Conservation (phyloP, 371 early-diverging fungal genomes). For the Mortierella sp. region DNA sequence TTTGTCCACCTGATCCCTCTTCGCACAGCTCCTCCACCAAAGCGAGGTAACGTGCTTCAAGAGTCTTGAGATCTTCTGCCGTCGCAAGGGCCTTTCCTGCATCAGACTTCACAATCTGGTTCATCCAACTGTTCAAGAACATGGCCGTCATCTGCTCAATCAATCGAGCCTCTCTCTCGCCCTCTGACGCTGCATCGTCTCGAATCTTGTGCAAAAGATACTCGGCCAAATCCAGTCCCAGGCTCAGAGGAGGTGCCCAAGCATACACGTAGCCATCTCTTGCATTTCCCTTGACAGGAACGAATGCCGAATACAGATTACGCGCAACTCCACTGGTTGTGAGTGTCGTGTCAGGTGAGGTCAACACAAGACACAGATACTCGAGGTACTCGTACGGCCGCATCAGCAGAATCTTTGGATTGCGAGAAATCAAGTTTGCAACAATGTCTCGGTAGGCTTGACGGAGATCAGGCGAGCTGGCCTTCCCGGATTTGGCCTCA, state of each 20-base stretch:
- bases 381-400: constrained; percentile 40
- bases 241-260: constrained; percentile 38
- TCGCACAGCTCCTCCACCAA: constrained; percentile 41
- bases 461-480: constrained; percentile 12
- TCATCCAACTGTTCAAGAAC: constrained; percentile 32
- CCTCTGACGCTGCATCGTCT: constrained; percentile 40
- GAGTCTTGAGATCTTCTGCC: constrained; percentile 20
- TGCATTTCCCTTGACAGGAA: not conserved
- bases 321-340: not conserved
- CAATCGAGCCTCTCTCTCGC: constrained; percentile 40
- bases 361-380: constrained; percentile 33
- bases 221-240: constrained; percentile 46
- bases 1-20: constrained; percentile 48
- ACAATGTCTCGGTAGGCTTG: constrained; percentile 18
- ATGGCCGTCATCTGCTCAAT: constrained; percentile 34
- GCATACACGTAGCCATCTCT: constrained; percentile 7
- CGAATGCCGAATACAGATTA: constrained; percentile 17
- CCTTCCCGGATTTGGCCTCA: constrained; percentile 3
- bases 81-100: constrained; percentile 30
- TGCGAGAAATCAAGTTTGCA: not conserved
- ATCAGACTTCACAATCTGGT: not conserved
- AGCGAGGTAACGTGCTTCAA: constrained; percentile 22
- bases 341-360: constrained; percentile 22
- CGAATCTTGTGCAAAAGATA: constrained; percentile 38
- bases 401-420: constrained; percentile 18